Conservation (phyloP, 1,284 basidiomycete genomes). For the Boletus sp. region DNA sequence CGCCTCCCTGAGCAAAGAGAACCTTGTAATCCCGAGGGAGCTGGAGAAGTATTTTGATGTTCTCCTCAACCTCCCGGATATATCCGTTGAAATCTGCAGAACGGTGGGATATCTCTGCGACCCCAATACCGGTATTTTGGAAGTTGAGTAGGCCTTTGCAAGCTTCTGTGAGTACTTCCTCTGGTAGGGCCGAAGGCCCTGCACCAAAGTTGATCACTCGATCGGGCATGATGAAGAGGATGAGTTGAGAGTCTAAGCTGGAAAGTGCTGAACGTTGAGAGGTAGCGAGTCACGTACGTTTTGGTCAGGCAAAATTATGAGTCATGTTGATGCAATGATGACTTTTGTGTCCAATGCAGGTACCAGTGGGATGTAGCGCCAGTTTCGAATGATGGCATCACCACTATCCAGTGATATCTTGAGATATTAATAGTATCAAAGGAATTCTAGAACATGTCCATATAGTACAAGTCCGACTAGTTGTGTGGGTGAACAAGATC, state of each 20-base stretch:
- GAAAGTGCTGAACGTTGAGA: neutral
- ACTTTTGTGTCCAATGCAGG: too few species aligned
- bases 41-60: conserved; percentile 70
- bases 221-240: conserved; percentile 19
- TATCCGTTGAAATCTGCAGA: conserved; percentile 82
- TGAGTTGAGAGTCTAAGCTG: neutral
- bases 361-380: too few species aligned
- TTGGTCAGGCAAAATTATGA: neutral
- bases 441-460: too few species aligned
- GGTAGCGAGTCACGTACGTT: neutral
- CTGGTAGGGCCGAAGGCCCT: conserved; percentile 86
- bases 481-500: neutral
- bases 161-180: conserved; percentile 77
- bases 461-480: neutral
- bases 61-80: conserved; percentile 62
- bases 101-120: conserved; percentile 92
- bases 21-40: conserved; percentile 84
- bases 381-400: neutral
- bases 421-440: too few species aligned
- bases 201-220: conserved; percentile 86
- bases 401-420: neutral
- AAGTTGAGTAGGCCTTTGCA: conserved; percentile 82
- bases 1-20: conserved; percentile 91
- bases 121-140: conserved; percentile 83
- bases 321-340: conserved; percentile 1